These are phyloP conservation scores for Smallanthus sonchifolius DNA, from an alignment of 129 eudicot species.

Conservation along the genomic window DNA sequence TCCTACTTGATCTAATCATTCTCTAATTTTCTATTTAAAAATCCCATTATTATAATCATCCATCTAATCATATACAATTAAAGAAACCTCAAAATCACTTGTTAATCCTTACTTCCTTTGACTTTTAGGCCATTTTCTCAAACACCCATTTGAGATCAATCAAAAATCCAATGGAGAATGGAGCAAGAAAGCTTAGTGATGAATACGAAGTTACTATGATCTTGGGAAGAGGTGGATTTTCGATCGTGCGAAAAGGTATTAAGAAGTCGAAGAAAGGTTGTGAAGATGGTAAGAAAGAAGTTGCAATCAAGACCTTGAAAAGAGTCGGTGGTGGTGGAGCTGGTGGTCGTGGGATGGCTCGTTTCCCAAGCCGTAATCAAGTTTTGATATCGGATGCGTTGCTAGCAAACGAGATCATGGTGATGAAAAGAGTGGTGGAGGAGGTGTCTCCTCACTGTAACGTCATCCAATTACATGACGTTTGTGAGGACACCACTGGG, in stretches of 20 bases:
- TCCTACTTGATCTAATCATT: slow-evolving; percentile 33
- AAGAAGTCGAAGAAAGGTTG: slow-evolving; percentile 30
- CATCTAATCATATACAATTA: slow-evolving; percentile 17
- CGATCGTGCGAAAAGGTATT: slow-evolving; percentile 63
- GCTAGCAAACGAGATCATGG: slow-evolving; percentile 70
- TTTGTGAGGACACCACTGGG: slow-evolving; percentile 64
- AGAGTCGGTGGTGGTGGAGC: slow-evolving; percentile 40
- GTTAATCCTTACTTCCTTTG: slow-evolving; percentile 23
- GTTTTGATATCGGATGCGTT: slow-evolving; percentile 61
- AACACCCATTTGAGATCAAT: slow-evolving; percentile 3
- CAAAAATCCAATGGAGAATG: slow-evolving; percentile 51
- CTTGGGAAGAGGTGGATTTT: slow-evolving; percentile 80
- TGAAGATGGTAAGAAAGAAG: slow-evolving; percentile 32
- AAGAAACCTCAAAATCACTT: slow-evolving; percentile 18
- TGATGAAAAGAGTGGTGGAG: slow-evolving; percentile 72
- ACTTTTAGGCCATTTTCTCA: slow-evolving; percentile 14
- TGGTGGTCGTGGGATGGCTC: slow-evolving; percentile 8
- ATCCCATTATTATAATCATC: slow-evolving; percentile 20
- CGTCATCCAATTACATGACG: slow-evolving; percentile 70
- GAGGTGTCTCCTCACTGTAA: slow-evolving; percentile 74
- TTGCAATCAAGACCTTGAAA: slow-evolving; percentile 62
- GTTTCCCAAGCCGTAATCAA: slow-evolving; percentile 38
- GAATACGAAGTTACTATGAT: slow-evolving; percentile 69
- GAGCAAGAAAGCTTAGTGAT: slow-evolving; percentile 49
- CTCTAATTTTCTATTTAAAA: slow-evolving; percentile 13